phyloP scores from a whole-genome alignment of 2,329 filamentous ascomycete species.

The Fusarium bactridioides region DNA sequence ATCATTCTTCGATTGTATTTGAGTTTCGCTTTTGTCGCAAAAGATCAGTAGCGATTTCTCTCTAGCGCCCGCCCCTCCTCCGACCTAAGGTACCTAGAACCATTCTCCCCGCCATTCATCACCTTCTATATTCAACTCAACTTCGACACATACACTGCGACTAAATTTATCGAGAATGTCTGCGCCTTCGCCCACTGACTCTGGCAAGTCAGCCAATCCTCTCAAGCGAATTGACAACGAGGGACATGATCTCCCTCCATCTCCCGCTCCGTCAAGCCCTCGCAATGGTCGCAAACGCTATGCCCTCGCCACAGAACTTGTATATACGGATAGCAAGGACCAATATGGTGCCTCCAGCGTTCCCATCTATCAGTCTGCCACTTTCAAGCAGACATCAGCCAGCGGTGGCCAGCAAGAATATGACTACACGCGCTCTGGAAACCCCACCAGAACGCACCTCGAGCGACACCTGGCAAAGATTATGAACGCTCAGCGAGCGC shows the following conservation, averaged over 20 bases:
- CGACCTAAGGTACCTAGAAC: background rate
- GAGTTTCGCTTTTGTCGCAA: background rate
- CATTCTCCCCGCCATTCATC: slow-evolving; percentile 7
- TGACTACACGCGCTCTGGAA: slow-evolving; percentile 97
- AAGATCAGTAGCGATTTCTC: background rate
- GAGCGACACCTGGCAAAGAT: slow-evolving; percentile 98
- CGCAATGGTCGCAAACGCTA: slow-evolving; percentile 83
- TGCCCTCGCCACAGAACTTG: slow-evolving; percentile 92
- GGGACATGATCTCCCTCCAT: slow-evolving; percentile 86
- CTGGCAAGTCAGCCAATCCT: slow-evolving; percentile 50
- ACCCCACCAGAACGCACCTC: slow-evolving; percentile 93
- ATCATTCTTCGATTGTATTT: slow-evolving; percentile 5
- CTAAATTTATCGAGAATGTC: slow-evolving; percentile 29
- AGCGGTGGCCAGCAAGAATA: slow-evolving; percentile 84
- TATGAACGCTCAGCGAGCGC: slow-evolving; percentile 90
- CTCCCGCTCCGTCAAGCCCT: slow-evolving; percentile 91
- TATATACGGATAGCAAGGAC: slow-evolving; percentile 94
- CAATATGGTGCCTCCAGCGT: slow-evolving; percentile 97
- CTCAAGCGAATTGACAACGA: slow-evolving; percentile 76
- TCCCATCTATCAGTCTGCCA: slow-evolving; percentile 98
- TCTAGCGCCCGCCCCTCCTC: background rate
- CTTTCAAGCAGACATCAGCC: slow-evolving; percentile 92
- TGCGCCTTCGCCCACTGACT: slow-evolving; percentile 35
- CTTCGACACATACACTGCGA: background rate
- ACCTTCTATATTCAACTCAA: background rate